These are phyloP conservation scores for Aspergillus niger DNA, from an alignment of 2,329 filamentous ascomycete species.

Conservation along the genomic window DNA sequence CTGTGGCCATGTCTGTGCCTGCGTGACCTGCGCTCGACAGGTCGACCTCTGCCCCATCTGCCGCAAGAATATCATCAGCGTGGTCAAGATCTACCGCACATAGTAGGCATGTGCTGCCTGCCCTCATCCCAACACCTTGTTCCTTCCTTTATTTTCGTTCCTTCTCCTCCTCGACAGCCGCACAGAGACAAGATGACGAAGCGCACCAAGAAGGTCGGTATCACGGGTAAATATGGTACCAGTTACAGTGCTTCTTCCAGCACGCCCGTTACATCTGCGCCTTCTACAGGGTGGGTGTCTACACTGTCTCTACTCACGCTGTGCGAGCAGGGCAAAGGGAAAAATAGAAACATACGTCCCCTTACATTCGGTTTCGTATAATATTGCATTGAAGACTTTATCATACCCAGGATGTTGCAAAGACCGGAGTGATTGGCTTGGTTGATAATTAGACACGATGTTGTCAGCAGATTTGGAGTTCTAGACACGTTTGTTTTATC, in stretches of 20 bases:
- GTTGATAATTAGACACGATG: not conserved
- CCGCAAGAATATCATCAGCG: conserved; percentile 57
- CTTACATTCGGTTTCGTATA: conserved; percentile 10
- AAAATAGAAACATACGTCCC: not conserved
- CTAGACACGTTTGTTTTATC: not conserved
- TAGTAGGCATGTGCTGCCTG: conserved; percentile 18
- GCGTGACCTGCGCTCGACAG: conserved; percentile 59
- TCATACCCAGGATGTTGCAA: conserved; percentile 24
- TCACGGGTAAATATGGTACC: conserved; percentile 98
- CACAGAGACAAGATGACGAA: conserved; percentile 73
- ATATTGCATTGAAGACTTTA: conserved; percentile 17
- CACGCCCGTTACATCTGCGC: conserved; percentile 97
- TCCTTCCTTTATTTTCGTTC: too few relatives aligned
- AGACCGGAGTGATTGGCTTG: conserved; percentile 1
- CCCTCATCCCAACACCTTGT: too few relatives aligned
- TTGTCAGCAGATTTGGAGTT: not conserved
- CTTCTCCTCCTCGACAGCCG: too few relatives aligned
- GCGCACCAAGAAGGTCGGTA: conserved; percentile 97
- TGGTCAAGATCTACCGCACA: conserved; percentile 59
- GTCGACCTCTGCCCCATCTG: conserved; percentile 64
- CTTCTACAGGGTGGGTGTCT: conserved; percentile 71
- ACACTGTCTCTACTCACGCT: too few relatives aligned
- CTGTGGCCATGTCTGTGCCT: conserved; percentile 65
- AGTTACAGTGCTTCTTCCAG: conserved; percentile 99
- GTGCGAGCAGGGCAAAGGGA: not conserved